Conservation (phyloP, 2,329 filamentous ascomycete genomes). For the Zelopaecilomyces penicillatus region DNA sequence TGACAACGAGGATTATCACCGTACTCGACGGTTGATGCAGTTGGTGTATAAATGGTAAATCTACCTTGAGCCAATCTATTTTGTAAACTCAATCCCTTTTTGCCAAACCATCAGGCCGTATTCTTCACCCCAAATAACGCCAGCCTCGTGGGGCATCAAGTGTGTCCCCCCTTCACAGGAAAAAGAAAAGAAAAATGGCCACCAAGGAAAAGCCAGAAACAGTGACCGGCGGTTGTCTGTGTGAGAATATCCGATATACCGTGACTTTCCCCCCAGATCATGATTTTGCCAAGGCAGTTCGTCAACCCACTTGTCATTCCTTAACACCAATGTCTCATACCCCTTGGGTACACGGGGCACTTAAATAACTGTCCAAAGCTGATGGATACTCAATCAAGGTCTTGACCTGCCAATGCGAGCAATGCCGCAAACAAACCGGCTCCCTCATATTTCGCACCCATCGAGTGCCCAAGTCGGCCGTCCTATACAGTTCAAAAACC, state of each 20-base stretch:
- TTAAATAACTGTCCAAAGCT: not conserved
- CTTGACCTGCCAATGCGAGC: slow-evolving; percentile 45
- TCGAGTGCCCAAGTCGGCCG: slow-evolving; percentile 23
- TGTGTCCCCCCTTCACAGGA: too few species aligned
- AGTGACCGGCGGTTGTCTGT: slow-evolving; percentile 45
- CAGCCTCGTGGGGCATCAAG: too few species aligned
- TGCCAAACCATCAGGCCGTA: not conserved
- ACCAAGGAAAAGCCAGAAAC: slow-evolving; percentile 21
- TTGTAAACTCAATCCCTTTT: slow-evolving; percentile 1
- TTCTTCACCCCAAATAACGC: too few species aligned
- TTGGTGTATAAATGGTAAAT: too few species aligned
- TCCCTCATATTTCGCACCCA: slow-evolving; percentile 36
- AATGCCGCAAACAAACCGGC: slow-evolving; percentile 45
- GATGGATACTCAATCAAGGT: slow-evolving; percentile 19
- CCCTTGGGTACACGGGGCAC: not conserved
- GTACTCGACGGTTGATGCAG: too few species aligned
- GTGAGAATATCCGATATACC: slow-evolving; percentile 39
- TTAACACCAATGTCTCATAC: not conserved
- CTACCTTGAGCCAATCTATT: too few species aligned
- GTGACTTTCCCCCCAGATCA: slow-evolving; percentile 37
- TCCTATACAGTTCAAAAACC: slow-evolving; percentile 25
- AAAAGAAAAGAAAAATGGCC: slow-evolving; percentile 10
- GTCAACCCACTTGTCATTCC: slow-evolving; percentile 4
- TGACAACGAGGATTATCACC: slow-evolving; percentile 1
- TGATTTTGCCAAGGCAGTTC: slow-evolving; percentile 31